These are phyloP conservation scores for Theobroma grandiflorum DNA, from an alignment of 441 rosid species.

Conservation along the genomic window DNA sequence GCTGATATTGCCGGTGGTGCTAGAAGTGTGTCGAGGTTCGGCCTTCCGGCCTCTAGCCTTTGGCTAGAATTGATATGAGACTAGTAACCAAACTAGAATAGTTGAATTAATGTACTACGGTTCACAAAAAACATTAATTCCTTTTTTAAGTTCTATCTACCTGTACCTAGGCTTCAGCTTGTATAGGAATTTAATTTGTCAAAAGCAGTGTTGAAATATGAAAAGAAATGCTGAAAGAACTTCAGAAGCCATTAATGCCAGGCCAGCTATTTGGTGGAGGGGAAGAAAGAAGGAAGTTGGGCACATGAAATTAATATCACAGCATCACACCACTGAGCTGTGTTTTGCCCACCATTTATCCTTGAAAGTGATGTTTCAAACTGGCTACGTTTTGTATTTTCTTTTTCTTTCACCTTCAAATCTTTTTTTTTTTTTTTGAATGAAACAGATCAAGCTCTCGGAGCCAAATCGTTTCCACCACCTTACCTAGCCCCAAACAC, in stretches of 20 bases:
- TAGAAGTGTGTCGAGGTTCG: neutral
- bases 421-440: neutral
- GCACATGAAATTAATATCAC: neutral
- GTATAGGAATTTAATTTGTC: neutral
- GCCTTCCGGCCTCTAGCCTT: neutral
- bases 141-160: neutral
- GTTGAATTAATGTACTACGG: neutral
- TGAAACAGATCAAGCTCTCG: slow-evolving; percentile 56
- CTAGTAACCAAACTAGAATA: neutral
- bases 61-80: neutral
- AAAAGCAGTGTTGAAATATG: neutral
- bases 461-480: slow-evolving; percentile 58
- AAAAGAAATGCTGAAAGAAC: neutral
- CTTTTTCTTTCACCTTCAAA: neutral
- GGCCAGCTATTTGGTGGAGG: neutral
- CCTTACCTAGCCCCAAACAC: slow-evolving; percentile 63
- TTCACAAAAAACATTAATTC: neutral
- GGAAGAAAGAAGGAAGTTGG: neutral
- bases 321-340: neutral
- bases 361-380: neutral
- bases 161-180: neutral
- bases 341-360: slow-evolving; percentile 1
- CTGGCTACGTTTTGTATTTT: neutral
- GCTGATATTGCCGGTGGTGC: neutral
- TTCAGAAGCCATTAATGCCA: slow-evolving; percentile 14